Base-by-base conservation (phyloP, 352 stramenopile genomes). In the Lagenidium giganteum region DNA sequence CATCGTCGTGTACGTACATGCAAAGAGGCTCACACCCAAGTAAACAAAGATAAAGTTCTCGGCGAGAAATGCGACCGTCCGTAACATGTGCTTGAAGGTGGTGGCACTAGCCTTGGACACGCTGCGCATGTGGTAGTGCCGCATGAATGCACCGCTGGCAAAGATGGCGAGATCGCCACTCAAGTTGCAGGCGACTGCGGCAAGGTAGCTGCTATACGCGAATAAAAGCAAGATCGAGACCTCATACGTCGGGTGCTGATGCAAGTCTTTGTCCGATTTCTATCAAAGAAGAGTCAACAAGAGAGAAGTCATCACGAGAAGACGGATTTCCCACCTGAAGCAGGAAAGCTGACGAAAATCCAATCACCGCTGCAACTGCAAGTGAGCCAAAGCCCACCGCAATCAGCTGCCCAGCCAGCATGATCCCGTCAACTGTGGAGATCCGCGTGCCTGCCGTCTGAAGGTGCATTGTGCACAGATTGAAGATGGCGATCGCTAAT, bases 111-210 rank as follows among this genome's bases (percentile, higher is more conserved):
- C 50, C 12, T 41, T 42, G 5, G 54, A 67, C 14, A 73, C 46
- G 39, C 64, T 73, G 45, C 64, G 47, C 42, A 70, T 29, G 40
- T 73, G 63, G 47, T 73, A 73, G 41, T 73, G 63, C 27, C 58
- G 62, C 21, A 73, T 61, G 25, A 75, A 59, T 13, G 57, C 60
- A 23, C 56, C 83, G 20, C 58, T 75, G 42, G 92, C 81, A 3
- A 91, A 61, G 45, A 87, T 74, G 31, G 79, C 77, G n/a, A 98
- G 66, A 16, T 97, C 91, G 21, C 93, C 91, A 38, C 78, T 93
- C 11, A 94, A 53, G 0, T 82, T 40, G 26, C 67, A 70, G 20
- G 81, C 40, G 32, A 92, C 76, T 16, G 62, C 74, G 0, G 75
- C 64, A 32, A 95, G 51, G 44, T 89, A 90, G 35, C 71, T 87